Evolutionary conservation across 2,329 filamentous ascomycete genomes (phyloP), one percentile per base, ranked within the genome.

Genomic region (Nemania bipapillata): DNA sequence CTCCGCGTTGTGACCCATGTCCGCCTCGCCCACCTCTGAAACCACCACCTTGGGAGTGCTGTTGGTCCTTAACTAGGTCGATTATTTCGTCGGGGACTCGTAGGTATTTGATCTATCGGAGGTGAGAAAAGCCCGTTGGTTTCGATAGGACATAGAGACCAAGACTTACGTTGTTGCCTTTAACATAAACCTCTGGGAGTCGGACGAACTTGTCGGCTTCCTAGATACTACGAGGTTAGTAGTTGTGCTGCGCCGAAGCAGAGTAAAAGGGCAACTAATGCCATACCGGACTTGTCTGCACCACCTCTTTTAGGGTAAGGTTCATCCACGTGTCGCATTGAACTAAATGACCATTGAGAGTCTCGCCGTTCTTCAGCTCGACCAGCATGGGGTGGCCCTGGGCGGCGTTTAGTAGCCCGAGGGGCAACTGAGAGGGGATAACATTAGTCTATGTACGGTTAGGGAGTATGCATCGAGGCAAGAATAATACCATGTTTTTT

Each of bases 311-410:
- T 74, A 99, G 83, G 1, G 95, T 98, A 75, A 99, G 85, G 83
- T 99, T 99, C 96, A 99, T 99, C 94, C 96, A 99, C 56, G 95
- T 99, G 81, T 99, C 96, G 89, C 95, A 99, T 81, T 91, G 93
- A 80, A 97, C 92, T 68, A 99, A 86, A 79, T 97, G 94, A 71
- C 96, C 96, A 83, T 98, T 99, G 69, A 99, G 88, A 0, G 96
- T 98, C 83, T 99, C 81, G 71, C 85, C 84, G 58, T 88, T 84
- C 79, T 90, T 86, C 60, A 91, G 85, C 71, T 86, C 86, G 42
- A 80, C 76, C 49, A 88, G 79, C 67, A 89, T 98, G 3, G 96
- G 95, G 80, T 97, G 93, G 86, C 96, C 96, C 85, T 97, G 94
- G 73, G 96, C 94, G 76, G 95, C 95, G 77, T 93, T 98, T 71